A percentile compares a stretch with the other conserved stretches of the same genome.
These are phyloP conservation scores for Glutinoglossum americanum DNA, from an alignment of 495 filamentous ascomycete genomes.

Conservation along the genomic window DNA sequence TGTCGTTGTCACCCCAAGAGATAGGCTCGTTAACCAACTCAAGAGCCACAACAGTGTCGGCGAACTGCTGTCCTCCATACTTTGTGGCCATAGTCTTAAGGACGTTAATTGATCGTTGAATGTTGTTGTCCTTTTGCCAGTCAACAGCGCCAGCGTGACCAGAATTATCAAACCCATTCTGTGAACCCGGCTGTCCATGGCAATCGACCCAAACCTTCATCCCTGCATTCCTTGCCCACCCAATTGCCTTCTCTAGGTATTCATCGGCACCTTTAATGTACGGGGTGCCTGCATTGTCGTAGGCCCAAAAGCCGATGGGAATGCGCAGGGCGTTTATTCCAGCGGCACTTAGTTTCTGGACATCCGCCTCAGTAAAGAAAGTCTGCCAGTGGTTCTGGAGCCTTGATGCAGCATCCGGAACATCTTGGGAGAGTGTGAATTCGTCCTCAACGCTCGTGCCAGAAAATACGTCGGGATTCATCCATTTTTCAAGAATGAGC, in stretches of 20 bases:
- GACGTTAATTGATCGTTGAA: slow-evolving; percentile 16
- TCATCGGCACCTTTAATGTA: slow-evolving; percentile 53
- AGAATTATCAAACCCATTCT: slow-evolving; percentile 24
- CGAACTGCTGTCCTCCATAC: slow-evolving; percentile 19
- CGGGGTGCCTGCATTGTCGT: slow-evolving; percentile 35
- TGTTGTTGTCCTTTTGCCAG: slow-evolving; percentile 19
- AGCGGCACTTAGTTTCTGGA: slow-evolving; percentile 36
- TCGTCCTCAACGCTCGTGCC: slow-evolving; percentile 35
- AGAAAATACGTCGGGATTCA: slow-evolving; percentile 23
- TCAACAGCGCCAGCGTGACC: slow-evolving; percentile 16
- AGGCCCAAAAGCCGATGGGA: slow-evolving; percentile 61
- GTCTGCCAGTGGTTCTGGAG: slow-evolving; percentile 37
- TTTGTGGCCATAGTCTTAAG: slow-evolving; percentile 20
- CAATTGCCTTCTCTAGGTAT: slow-evolving; percentile 41
- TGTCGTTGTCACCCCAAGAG: slow-evolving; percentile 14
- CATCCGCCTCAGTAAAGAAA: slow-evolving; percentile 47
- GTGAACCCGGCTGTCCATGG: slow-evolving; percentile 30
- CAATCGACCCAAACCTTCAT: slow-evolving; percentile 50
- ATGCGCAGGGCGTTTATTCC: slow-evolving; percentile 64
- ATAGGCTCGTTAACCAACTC: slow-evolving; percentile 23
- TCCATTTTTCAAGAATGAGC: slow-evolving; percentile 29
- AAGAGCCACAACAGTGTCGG: slow-evolving; percentile 21
- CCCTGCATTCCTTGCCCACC: slow-evolving; percentile 40
- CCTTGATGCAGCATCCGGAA: slow-evolving; percentile 26
- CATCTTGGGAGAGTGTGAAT: slow-evolving; percentile 29